These are phyloP conservation scores for Trichoderma polysporum DNA, from an alignment of 2,329 filamentous ascomycete genomes.

Conservation along the genomic window DNA sequence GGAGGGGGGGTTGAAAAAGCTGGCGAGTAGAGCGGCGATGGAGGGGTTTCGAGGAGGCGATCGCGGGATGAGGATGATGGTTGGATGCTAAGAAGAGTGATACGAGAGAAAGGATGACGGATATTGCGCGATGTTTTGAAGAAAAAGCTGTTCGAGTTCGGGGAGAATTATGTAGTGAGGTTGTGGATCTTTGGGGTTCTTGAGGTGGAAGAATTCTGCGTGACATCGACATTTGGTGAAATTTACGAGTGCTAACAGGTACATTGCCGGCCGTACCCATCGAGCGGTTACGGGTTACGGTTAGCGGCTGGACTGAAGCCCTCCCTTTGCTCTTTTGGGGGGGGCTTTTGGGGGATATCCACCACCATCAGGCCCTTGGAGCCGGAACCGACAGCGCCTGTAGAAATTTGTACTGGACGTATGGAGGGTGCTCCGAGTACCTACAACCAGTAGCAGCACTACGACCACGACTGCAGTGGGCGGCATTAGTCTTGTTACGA, in stretches of 20 bases:
- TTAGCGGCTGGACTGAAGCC: slow-evolving; percentile 18
- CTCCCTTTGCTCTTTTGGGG: background rate
- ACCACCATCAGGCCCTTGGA: slow-evolving; percentile 15
- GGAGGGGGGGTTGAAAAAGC: slow-evolving; percentile 8
- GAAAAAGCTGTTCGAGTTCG: slow-evolving; percentile 2
- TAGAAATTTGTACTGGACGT: background rate
- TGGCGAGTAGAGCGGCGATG: background rate
- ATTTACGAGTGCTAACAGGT: slow-evolving; percentile 19
- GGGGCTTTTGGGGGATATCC: background rate
- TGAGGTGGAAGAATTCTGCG: slow-evolving; percentile 22
- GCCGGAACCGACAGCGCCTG: slow-evolving; percentile 15
- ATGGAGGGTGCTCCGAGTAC: background rate
- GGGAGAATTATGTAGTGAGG: slow-evolving; percentile 17
- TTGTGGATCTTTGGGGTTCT: slow-evolving; percentile 19
- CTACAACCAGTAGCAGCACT: background rate
- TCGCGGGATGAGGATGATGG: background rate
- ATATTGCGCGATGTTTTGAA: slow-evolving; percentile 11
- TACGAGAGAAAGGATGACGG: background rate
- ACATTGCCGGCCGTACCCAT: slow-evolving; percentile 13
- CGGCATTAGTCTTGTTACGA: background rate
- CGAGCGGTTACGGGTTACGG: slow-evolving; percentile 13
- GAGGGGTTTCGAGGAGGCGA: slow-evolving; percentile 19
- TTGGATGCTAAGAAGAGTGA: background rate
- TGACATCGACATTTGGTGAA: slow-evolving; percentile 21
- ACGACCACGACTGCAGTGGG: background rate